These are phyloP conservation scores for Hypomontagnella monticulosa DNA, from an alignment of 495 filamentous ascomycete species.

Conservation along the genomic window DNA sequence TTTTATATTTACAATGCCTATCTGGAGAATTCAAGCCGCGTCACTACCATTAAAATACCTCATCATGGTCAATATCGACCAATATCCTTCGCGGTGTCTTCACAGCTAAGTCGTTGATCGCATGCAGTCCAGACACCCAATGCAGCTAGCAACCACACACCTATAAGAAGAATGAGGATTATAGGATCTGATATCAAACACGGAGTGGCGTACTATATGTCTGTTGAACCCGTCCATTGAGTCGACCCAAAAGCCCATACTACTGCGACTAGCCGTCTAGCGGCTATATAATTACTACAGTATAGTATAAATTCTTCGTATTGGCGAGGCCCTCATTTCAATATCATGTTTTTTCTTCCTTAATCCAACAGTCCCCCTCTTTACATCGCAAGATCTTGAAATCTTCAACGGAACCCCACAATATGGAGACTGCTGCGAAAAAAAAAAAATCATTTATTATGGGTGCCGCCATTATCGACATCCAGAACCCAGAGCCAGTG, in stretches of 20 bases:
- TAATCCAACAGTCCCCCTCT: conserved; percentile 9
- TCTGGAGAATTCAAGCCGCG: conserved; percentile 15
- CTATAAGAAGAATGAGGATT: conserved; percentile 3
- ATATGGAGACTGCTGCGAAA: conserved; percentile 26
- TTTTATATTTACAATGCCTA: not conserved
- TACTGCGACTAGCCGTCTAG: conserved; percentile 4
- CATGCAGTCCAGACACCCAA: not conserved
- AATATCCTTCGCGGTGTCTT: not conserved
- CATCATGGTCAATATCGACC: not conserved
- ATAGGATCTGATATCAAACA: conserved; percentile 9
- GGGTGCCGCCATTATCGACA: conserved; percentile 39
- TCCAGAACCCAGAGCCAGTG: conserved; percentile 24
- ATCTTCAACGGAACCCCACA: conserved; percentile 36
- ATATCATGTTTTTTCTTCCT: not conserved
- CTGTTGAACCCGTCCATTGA: not conserved
- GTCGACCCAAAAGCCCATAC: conserved; percentile 10
- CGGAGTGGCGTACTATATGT: not conserved
- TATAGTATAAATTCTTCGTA: conserved; percentile 1
- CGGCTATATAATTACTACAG: not conserved
- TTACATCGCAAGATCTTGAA: conserved; percentile 18
- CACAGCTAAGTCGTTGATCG: not conserved
- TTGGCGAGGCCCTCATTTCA: not conserved
- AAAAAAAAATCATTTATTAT: conserved; percentile 25
- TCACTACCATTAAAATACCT: conserved; percentile 18
- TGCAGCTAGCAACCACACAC: not conserved